Evolutionary conservation across 140 eudicot genomes (phyloP), one percentile per base, ranked within the genome.

Genomic region (Anethum foeniculum): DNA sequence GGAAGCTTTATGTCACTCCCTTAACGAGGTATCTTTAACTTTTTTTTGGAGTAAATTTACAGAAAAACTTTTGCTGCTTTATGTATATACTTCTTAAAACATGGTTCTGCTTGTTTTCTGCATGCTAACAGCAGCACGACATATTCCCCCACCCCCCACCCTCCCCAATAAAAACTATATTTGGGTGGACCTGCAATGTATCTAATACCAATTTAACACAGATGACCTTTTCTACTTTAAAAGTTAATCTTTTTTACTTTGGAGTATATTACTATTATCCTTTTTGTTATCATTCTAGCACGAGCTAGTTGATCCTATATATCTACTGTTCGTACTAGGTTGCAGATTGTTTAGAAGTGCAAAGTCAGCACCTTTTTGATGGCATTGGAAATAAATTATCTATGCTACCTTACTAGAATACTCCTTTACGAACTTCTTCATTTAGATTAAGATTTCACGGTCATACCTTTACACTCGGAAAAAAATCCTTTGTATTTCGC

Each of bases 1-100:
- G 89, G 97, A 95, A 83, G 99, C 99, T 81, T 83, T 95, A 16
- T 90, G 97, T 76, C 92, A 95, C 86, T 95, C 97, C 64, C 80
- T 95, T 74, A 95, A 95, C 77, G 97, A 95, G 99, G 99, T 95
- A 83, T 76, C 36, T 77, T 56, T 54, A 86, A 52, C 80, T 76
- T 72, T 68, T 80, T 73, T 68, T 52, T 41, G 18, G 19, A 23
- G 30, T 52, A 5, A 56, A 56, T 18, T 34, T 52, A 54, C 3
- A 15, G 9, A 46, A 7, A 75, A 71, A 6, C 54, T 19, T 21
- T 56, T 34, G 12, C n/a, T 58, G 4, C 52, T 28, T 19, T 21
- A 77, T 10, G 15, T 16, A 15, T 77, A 48, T 3, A 30, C 54
- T 25, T 19, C 27, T 38, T 23, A 68, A 7, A 23, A 38, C 43